phyloP scores from a whole-genome alignment of 768 basidiomycete species.

The Rhizopogon salebrosus region DNA sequence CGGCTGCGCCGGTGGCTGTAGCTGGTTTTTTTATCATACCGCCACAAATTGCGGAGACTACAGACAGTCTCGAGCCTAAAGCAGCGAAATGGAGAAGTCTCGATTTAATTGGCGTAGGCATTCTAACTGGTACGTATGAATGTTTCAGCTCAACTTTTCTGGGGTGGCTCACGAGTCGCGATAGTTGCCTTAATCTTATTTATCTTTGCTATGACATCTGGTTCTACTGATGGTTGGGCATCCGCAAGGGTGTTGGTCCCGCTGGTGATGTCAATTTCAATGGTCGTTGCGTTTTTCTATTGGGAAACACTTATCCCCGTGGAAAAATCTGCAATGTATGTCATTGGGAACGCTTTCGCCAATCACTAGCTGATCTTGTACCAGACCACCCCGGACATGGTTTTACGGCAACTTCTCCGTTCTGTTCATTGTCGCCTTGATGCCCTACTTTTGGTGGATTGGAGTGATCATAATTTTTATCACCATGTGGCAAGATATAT shows the following conservation, averaged over 20 bases:
- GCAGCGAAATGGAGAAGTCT: slow-evolving; percentile 24
- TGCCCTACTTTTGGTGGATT: slow-evolving; percentile 40
- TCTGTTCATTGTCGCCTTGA: slow-evolving; percentile 30
- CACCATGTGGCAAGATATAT: slow-evolving; percentile 35
- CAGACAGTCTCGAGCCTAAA: not conserved
- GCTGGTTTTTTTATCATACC: slow-evolving; percentile 31
- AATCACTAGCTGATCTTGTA: not conserved
- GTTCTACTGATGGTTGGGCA: slow-evolving; percentile 46
- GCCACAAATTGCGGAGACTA: slow-evolving; percentile 5
- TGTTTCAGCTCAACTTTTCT: not conserved
- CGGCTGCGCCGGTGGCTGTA: slow-evolving; percentile 29
- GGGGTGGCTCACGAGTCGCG: not conserved
- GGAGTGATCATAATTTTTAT: slow-evolving; percentile 29
- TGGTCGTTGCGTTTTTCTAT: slow-evolving; percentile 40
- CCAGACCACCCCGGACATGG: slow-evolving; percentile 39
- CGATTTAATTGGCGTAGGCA: slow-evolving; percentile 34
- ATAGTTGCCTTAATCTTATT: slow-evolving; percentile 27
- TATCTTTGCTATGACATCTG: slow-evolving; percentile 39
- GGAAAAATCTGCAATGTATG: slow-evolving; percentile 38
- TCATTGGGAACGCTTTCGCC: not conserved
- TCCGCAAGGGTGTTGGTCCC: slow-evolving; percentile 39
- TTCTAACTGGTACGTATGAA: slow-evolving; percentile 32
- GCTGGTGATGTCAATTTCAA: slow-evolving; percentile 38
- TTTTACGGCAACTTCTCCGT: slow-evolving; percentile 37
- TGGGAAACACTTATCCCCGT: slow-evolving; percentile 41